phyloP scores from a whole-genome alignment of 1,139 yeast species.

The Protomyces inundatus region DNA sequence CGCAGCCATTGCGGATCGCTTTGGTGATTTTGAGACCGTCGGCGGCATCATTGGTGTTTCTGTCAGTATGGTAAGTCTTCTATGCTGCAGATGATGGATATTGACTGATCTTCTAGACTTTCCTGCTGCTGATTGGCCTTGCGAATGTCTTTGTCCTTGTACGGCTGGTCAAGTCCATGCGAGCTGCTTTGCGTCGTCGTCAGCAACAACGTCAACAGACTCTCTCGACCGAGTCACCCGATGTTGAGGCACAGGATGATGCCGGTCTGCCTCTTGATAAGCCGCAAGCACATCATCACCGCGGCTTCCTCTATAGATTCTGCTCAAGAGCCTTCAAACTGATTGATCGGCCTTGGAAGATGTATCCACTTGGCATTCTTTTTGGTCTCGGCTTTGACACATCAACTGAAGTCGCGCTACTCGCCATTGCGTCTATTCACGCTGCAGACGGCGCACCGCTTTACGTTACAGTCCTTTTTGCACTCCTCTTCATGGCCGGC shows the following conservation, averaged over 20 bases:
- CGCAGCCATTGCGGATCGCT: slow-evolving; percentile 24
- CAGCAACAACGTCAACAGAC: neutral
- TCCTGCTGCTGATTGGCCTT: slow-evolving; percentile 20
- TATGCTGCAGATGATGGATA: neutral
- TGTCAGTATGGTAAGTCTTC: slow-evolving; percentile 14
- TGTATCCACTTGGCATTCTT: slow-evolving; percentile 27
- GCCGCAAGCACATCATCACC: neutral
- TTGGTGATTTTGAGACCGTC: slow-evolving; percentile 10
- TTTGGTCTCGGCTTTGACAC: slow-evolving; percentile 29
- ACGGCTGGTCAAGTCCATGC: slow-evolving; percentile 1
- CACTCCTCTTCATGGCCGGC: slow-evolving; percentile 25
- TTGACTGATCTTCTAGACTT: neutral
- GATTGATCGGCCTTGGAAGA: slow-evolving; percentile 28
- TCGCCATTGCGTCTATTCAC: slow-evolving; percentile 26
- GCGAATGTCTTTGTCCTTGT: slow-evolving; percentile 12
- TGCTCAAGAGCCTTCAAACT: slow-evolving; percentile 12
- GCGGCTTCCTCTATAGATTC: slow-evolving; percentile 9
- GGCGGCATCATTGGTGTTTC: slow-evolving; percentile 28
- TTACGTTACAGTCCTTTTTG: slow-evolving; percentile 26
- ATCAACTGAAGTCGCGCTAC: slow-evolving; percentile 26
- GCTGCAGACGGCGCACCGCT: slow-evolving; percentile 21
- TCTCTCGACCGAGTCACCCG: neutral
- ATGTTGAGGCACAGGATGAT: neutral
- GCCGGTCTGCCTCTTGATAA: neutral
- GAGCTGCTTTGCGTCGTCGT: neutral